Evolutionary conservation across 805 yeast species (phyloP), one percentile per base, ranked within the genome.

Genomic region (Monosporozyma siamensis): DNA sequence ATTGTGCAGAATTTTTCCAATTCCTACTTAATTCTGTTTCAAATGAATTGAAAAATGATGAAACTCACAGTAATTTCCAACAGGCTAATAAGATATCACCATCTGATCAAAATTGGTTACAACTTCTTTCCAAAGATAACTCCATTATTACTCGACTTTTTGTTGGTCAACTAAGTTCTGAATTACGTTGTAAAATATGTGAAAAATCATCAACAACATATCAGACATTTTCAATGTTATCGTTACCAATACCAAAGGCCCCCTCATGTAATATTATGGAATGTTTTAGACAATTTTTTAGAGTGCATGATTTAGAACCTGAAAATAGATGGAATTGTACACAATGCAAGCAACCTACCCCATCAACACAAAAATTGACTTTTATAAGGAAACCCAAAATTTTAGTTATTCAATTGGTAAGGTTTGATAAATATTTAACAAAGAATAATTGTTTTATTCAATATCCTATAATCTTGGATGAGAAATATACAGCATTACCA

Each of bases 1-100:
- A 90, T 58, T 84, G 95, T 1, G 96, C 89, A 58, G 97, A 90
- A 58, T 82, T 90, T 55, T 71, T 88, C 40, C 89, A 94, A 24
- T 90, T 84, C 70, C 61, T 90, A 25, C 67, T 90, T 22, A 96
- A 90, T 62, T 88, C 92, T 2, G 66, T 90, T 29, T 97, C 90
- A 57, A 97, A 90, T 61, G 97, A 90, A 62, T 68, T 90, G 48
- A 89, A 89, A 15, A 15, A 8, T 15, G 5, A 14, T 14, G 6
- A 7, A 1, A 29, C n/a, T n/a, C n/a, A 29, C 10, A 29, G 11
- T 29, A 15, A n/a, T n/a, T 5, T 15, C 8, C 32, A 29, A 15
- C 32, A 15, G 17, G 7, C 17, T 7, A 15, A 2, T 12, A 15
- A 20, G 10, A 9, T 15, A 29, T 15, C 32, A 14, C 32, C 32